Evolutionary conservation across 202 grass and related monocot species (phyloP).

Genomic region (Bolboschoenoplectus hybrid): DNA sequence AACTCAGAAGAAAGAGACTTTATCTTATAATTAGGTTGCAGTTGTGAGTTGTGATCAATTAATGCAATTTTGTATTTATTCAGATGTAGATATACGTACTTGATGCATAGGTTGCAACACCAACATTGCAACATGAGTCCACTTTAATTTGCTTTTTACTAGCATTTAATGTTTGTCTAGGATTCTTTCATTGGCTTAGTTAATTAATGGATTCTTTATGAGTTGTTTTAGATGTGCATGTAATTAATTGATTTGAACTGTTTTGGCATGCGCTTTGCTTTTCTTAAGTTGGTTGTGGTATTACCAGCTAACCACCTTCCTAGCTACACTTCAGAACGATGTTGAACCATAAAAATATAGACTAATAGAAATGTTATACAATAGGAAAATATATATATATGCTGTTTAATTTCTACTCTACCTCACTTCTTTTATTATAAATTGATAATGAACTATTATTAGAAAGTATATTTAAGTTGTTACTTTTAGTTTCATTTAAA

Average conservation of each 20-base stretch:
- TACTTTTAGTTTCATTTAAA: not conserved
- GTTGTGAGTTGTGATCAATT: not conserved
- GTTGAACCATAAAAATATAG: not conserved
- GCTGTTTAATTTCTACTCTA: not conserved
- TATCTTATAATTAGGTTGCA: not conserved
- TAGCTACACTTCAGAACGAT: not conserved
- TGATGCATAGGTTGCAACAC: not conserved
- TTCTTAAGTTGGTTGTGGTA: not conserved
- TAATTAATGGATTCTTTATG: not conserved
- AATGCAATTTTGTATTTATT: not conserved
- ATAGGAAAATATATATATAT: not conserved
- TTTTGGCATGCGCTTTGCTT: not conserved
- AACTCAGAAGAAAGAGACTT: too few species aligned
- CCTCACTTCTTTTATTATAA: not conserved
- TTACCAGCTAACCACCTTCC: constrained; percentile 3
- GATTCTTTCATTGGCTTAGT: not conserved
- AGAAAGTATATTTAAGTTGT: not conserved
- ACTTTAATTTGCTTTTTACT: not conserved
- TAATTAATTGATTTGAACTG: not conserved
- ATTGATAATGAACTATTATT: not conserved
- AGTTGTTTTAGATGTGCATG: not conserved
- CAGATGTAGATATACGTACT: not conserved
- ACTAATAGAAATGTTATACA: not conserved
- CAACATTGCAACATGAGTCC: not conserved
- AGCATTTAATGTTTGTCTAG: not conserved